phyloP scores from a whole-genome alignment of 371 early-diverging fungal species.

The Mucor indicus region DNA sequence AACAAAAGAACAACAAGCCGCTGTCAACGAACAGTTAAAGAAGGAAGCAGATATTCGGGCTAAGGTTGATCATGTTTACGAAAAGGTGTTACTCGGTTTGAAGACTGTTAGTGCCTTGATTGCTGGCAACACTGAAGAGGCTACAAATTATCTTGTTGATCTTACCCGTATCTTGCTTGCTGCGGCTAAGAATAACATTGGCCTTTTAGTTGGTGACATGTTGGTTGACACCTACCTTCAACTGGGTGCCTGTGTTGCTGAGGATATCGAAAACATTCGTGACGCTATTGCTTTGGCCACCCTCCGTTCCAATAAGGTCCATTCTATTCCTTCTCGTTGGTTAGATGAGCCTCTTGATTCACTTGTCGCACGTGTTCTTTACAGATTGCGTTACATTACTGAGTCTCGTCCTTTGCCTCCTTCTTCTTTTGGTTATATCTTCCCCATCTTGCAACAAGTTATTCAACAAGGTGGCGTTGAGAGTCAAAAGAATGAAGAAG shows the following conservation, averaged over 20 bases:
- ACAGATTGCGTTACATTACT: conserved; percentile 70
- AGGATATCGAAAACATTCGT: conserved; percentile 48
- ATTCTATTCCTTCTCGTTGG: conserved; percentile 70
- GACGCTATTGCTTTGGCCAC: conserved; percentile 64
- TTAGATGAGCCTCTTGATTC: conserved; percentile 60
- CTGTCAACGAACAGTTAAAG: conserved; percentile 69
- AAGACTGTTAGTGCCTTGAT: conserved; percentile 64
- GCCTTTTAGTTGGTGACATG: conserved; percentile 55
- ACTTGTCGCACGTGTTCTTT: conserved; percentile 70
- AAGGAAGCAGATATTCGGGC: conserved; percentile 76
- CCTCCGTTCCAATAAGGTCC: conserved; percentile 63
- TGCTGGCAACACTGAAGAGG: conserved; percentile 53
- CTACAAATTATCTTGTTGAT: conserved; percentile 43
- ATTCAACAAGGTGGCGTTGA: conserved; percentile 67
- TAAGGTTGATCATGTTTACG: conserved; percentile 54
- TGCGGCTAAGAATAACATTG: conserved; percentile 50
- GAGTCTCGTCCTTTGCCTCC: conserved; percentile 65
- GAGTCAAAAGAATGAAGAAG: conserved; percentile 44
- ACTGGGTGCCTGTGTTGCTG: conserved; percentile 50
- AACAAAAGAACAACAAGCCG: conserved; percentile 80
- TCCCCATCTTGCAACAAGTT: conserved; percentile 75
- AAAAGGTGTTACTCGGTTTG: conserved; percentile 59
- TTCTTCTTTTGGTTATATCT: conserved; percentile 77
- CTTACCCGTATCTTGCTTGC: conserved; percentile 47
- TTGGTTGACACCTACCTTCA: conserved; percentile 58